Evolutionary conservation across 768 basidiomycete species (phyloP).

Genomic region (Pholiota microspora): DNA sequence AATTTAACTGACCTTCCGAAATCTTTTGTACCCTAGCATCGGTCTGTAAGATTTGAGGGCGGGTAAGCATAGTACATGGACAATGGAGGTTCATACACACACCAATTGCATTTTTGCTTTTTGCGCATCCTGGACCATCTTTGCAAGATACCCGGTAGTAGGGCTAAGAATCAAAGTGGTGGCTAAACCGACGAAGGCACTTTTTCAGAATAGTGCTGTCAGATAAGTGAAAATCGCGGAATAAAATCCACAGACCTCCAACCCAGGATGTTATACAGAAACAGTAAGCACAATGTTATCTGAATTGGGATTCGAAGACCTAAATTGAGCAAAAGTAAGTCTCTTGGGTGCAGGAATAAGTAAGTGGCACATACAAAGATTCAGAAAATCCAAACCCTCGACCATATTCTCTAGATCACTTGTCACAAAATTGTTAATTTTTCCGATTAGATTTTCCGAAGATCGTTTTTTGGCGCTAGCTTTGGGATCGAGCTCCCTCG

Average conservation of each 20-base stretch:
- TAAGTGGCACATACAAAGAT: slow-evolving; percentile 17
- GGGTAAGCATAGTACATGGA: background rate
- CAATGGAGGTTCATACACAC: background rate
- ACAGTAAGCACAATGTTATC: slow-evolving; percentile 35
- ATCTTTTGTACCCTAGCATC: slow-evolving; percentile 10
- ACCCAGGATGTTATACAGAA: slow-evolving; percentile 44
- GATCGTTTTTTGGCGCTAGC: slow-evolving; percentile 11
- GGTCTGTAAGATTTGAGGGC: slow-evolving; percentile 3
- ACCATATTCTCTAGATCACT: slow-evolving; percentile 48
- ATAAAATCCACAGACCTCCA: slow-evolving; percentile 34
- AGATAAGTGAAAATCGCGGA: background rate
- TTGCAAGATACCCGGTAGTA: slow-evolving; percentile 53
- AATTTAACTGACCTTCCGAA: background rate
- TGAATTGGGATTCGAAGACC: slow-evolving; percentile 42
- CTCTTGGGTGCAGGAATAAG: background rate
- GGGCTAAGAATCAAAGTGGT: slow-evolving; percentile 51
- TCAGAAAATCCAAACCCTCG: slow-evolving; percentile 32
- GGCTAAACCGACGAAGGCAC: slow-evolving; percentile 56
- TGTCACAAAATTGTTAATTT: slow-evolving; percentile 73
- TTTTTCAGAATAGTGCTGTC: background rate
- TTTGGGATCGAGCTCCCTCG: background rate
- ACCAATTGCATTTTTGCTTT: slow-evolving; percentile 45
- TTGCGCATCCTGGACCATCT: slow-evolving; percentile 47
- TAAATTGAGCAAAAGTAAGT: background rate
- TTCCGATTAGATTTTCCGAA: slow-evolving; percentile 60